Conservation (phyloP, 1,139 yeast genomes). For the Pichia cactophila region DNA sequence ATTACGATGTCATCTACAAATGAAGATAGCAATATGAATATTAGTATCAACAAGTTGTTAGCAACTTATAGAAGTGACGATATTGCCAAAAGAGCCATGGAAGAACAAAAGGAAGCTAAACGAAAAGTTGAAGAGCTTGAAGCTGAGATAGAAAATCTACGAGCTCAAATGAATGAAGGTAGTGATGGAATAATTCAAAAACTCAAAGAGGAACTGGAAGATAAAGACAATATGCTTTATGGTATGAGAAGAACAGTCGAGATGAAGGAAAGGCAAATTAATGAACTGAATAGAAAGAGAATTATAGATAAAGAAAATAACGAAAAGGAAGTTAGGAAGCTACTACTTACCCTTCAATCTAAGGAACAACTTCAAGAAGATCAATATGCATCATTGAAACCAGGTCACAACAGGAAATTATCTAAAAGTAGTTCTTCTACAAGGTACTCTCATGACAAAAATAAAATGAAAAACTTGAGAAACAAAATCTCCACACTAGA, state of each 20-base stretch:
- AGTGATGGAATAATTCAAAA: conserved; percentile 78
- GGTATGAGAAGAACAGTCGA: conserved; percentile 65
- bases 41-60: conserved; percentile 72
- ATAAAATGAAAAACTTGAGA: conserved; percentile 4
- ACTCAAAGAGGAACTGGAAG: conserved; percentile 60
- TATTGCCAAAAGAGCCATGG: conserved; percentile 70
- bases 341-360: conserved; percentile 57
- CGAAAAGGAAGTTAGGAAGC: conserved; percentile 82
- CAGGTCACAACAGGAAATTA: conserved; percentile 4
- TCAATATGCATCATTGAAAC: conserved; percentile 9
- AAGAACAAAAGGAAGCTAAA: conserved; percentile 62
- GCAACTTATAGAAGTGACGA: conserved; percentile 87
- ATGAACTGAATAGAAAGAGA: conserved; percentile 62
- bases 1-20: conserved; percentile 58
- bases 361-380: conserved; percentile 12
- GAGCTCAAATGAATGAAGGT: conserved; percentile 67
- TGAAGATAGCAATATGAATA: conserved; percentile 69
- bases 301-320: conserved; percentile 75
- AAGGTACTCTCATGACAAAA: background rate
- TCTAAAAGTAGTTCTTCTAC: conserved; percentile 4
- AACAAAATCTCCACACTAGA: conserved; percentile 31
- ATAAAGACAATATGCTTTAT: conserved; percentile 60
- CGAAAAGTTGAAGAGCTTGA: conserved; percentile 71
- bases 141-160: conserved; percentile 78
- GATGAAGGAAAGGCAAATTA: conserved; percentile 57